These are phyloP conservation scores for Diaporthe australafricana DNA, from an alignment of 2,329 filamentous ascomycete genomes.

Conservation along the genomic window DNA sequence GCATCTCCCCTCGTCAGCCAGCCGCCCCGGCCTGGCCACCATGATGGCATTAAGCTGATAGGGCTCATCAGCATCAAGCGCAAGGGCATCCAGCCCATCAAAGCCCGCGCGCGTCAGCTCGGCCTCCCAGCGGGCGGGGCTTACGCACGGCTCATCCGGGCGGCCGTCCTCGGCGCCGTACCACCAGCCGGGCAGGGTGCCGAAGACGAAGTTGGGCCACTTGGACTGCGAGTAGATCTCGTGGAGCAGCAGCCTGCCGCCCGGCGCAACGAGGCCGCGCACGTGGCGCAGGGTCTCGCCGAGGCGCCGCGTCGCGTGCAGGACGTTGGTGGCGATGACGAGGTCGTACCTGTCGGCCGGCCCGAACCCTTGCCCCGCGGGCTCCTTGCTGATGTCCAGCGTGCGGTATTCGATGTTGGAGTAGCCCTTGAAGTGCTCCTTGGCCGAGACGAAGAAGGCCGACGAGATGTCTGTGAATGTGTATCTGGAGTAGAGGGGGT, in stretches of 20 bases:
- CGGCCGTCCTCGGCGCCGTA: background rate
- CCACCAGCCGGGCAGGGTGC: constrained; percentile 32
- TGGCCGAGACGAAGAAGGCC: constrained; percentile 39
- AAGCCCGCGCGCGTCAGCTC: constrained; percentile 37
- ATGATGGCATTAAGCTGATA: constrained; percentile 7
- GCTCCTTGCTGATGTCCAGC: constrained; percentile 36
- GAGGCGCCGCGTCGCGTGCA: constrained; percentile 9
- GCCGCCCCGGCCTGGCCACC: background rate
- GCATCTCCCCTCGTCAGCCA: background rate
- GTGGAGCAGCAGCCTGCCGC: constrained; percentile 25
- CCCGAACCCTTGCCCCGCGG: constrained; percentile 39
- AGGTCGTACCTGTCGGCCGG: constrained; percentile 43
- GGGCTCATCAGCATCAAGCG: constrained; percentile 28
- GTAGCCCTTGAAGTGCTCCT: constrained; percentile 32
- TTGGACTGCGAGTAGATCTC: constrained; percentile 24
- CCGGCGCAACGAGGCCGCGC: background rate
- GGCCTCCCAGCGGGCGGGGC: constrained; percentile 35
- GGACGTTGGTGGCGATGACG: constrained; percentile 18
- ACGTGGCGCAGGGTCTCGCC: constrained; percentile 8
- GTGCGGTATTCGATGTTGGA: constrained; percentile 33
- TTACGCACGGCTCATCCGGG: constrained; percentile 30
- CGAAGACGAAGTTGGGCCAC: constrained; percentile 26
- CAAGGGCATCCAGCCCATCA: constrained; percentile 21
- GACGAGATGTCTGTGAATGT: constrained; percentile 40
- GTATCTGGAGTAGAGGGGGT: constrained; percentile 35